phyloP scores from a whole-genome alignment of 2,329 filamentous ascomycete genomes.

The Xenoacremonium recifei region DNA sequence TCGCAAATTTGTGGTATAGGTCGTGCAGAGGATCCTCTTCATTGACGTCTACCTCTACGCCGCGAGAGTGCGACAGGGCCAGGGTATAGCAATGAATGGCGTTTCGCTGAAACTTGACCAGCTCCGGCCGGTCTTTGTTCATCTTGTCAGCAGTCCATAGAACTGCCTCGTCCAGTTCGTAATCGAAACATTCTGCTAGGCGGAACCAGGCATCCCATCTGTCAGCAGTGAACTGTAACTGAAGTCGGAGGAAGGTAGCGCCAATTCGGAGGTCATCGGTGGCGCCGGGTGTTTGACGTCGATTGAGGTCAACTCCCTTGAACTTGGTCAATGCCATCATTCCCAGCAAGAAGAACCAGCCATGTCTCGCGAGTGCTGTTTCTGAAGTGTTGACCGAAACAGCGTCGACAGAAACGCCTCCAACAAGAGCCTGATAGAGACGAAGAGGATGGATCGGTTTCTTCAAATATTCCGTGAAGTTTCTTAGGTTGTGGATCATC shows the following conservation, averaged over 20 bases:
- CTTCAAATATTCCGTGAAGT: conserved; percentile 79
- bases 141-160: conserved; percentile 90
- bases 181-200: conserved; percentile 82
- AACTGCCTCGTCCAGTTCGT: conserved; percentile 82
- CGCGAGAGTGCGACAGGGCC: conserved; percentile 54
- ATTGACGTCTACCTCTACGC: conserved; percentile 40
- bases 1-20: conserved; percentile 59
- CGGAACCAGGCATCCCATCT: conserved; percentile 92
- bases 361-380: conserved; percentile 70
- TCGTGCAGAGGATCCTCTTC: conserved; percentile 56
- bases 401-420: conserved; percentile 71
- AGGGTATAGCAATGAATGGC: conserved; percentile 79
- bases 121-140: conserved; percentile 75
- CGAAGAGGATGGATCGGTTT: conserved; percentile 79
- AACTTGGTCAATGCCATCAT: conserved; percentile 89
- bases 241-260: conserved; percentile 74
- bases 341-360: conserved; percentile 91
- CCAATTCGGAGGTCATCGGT: conserved; percentile 84
- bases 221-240: conserved; percentile 77
- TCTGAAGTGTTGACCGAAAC: conserved; percentile 68
- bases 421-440: conserved; percentile 77
- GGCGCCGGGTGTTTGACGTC: conserved; percentile 73
- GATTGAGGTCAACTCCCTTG: conserved; percentile 64
- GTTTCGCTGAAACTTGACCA: conserved; percentile 73
- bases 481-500: conserved; percentile 82